These are phyloP conservation scores for Coemansia sp. DNA, from an alignment of 192 early-diverging fungal species.

Conservation along the genomic window DNA sequence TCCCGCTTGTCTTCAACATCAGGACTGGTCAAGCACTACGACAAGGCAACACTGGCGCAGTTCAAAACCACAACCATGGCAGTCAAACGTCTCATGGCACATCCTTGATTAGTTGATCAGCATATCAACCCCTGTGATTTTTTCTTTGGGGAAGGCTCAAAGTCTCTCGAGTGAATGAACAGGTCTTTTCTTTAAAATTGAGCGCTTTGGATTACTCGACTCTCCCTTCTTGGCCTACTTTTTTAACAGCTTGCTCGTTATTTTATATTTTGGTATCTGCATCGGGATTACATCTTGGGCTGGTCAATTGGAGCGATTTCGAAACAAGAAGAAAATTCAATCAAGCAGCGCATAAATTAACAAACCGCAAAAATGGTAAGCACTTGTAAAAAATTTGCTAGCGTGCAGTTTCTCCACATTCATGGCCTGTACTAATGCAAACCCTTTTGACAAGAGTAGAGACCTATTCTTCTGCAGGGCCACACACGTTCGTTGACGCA, in stretches of 20 bases:
- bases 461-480: slow-evolving; percentile 93
- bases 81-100: slow-evolving; percentile 45
- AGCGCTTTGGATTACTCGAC: background rate
- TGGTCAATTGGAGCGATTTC: background rate
- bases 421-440: too few relatives aligned
- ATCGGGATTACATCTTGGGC: background rate
- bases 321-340: background rate
- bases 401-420: too few relatives aligned
- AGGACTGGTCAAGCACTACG: slow-evolving; percentile 50
- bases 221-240: background rate
- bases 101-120: background rate
- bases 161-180: background rate
- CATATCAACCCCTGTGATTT: background rate
- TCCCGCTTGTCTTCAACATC: slow-evolving; percentile 42
- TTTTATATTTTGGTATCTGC: slow-evolving; percentile 1
- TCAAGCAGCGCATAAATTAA: background rate
- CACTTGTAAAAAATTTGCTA: background rate
- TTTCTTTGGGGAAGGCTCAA: background rate
- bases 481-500: slow-evolving; percentile 96
- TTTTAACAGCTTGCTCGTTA: slow-evolving; percentile 1
- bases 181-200: background rate
- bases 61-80: slow-evolving; percentile 49
- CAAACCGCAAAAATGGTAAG: slow-evolving; percentile 4
- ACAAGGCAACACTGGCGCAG: slow-evolving; percentile 43
- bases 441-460: slow-evolving; percentile 4